Evolutionary conservation across 148 eudicot genomes (phyloP), one percentile per base, ranked within the genome.

Genomic region (Chenopodium quinoa): DNA sequence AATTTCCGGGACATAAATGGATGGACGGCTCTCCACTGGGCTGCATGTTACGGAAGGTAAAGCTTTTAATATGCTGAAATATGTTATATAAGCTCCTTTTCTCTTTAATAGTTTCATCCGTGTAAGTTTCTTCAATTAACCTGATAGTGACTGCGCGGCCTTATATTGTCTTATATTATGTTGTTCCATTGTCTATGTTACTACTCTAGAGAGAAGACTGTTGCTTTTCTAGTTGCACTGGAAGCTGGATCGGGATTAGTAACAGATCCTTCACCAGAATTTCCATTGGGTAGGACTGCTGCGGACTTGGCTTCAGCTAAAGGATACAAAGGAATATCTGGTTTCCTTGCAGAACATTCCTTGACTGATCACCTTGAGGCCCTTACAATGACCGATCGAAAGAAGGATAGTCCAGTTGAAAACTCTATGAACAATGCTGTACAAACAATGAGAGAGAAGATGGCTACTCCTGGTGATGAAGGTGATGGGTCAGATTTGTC

Each of bases 1-100:
- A 87, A 92, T 88, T 91, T 91, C 86, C 89, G 97, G 75, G 97
- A 92, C 73, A 81, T 82, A 34, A 79, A 83, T 50, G 97, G 97
- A 76, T 87, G 90, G 97, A 92, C 97, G 25, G 91, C 94, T 2
- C 97, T 92, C 82, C 97, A 91, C 88, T 92, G 97, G 97, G 97
- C 97, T 62, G 85, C 97, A 71, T 89, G 72, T 83, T 88, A 77
- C 86, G 97, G 97, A 54, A 89, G 97, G 97, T 91, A 75, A 74
- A 71, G 14, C 32, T 50, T 79, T 14, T 48, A 34, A 20, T 31
- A 1, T 25, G 17, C 60, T 70, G 60, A 54, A 16, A 76, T 47
- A 23, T 25, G 31, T 31, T 1, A 32, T 22, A 47, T 1, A 27
- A 63, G 25, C 16, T 73, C 14, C 58, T 58, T 37, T 27, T 66